Evolutionary conservation across 352 stramenopile genomes (phyloP), one percentile per base, ranked within the genome.

Genomic region (Phytophthora lateralis): DNA sequence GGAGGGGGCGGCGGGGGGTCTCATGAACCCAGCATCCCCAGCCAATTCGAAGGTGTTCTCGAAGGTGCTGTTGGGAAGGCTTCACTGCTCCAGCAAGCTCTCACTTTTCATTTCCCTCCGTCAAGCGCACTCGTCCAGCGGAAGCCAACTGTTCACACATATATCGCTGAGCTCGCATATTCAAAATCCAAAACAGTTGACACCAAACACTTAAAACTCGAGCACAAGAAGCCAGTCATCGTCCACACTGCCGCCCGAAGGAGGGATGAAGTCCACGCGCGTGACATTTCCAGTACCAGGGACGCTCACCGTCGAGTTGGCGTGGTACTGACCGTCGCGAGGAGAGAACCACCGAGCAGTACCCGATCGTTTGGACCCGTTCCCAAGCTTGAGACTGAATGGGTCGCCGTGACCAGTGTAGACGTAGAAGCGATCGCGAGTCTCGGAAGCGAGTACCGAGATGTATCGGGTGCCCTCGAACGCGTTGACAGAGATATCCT

Each of bases 391-490:
- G 4, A 63, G 56, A 9, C 46, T 57, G 46, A 63, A 63, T 11
- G 35, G 38, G 56, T 63, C 56, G 10, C 46, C 46, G 20, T 57
- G 38, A 2, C 56, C 56, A 26, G 56, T 58, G 38, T 63, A 63
- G 10, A 52, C 46, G 27, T 52, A 57, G 45, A 52, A 63, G 11
- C 27, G 52, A 21, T 67, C 44, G 50, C 51, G 51, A 6, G 14
- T 32, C 21, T 35, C 11, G 1, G 60, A 68, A 5, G 60, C 52
- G 3, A 68, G 38, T 4, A 68, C 60, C 3, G 60, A 68, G n/a
- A 68, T 68, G 60, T 59, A 68, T n/a, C 53, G 21, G 6, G 54
- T 68, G 1, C 60, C 53, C 29, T 58, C 52, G 52, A 21, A 68
- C 4, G 60, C 34, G 17, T 61, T 58, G 20, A 63, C 60, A 7